These are phyloP conservation scores for Pseudocercospora musae DNA, from an alignment of 2,329 filamentous ascomycete species.

Conservation along the genomic window DNA sequence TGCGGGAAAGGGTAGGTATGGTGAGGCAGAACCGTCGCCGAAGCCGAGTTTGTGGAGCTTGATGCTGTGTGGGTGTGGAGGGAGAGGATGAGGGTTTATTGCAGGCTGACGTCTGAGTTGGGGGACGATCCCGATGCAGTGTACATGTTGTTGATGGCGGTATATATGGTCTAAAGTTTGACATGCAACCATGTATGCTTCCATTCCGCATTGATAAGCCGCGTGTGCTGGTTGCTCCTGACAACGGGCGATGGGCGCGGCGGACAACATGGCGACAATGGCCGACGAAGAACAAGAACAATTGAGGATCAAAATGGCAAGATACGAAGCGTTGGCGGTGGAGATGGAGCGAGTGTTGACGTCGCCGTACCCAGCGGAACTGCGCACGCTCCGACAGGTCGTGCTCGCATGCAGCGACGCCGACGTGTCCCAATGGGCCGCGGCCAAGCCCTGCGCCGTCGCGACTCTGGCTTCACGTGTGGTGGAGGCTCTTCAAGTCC, in stretches of 20 bases:
- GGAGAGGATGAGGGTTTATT: slow-evolving; percentile 13
- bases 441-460: slow-evolving; percentile 50
- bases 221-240: not conserved
- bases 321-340: slow-evolving; percentile 18
- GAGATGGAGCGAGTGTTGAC: slow-evolving; percentile 32
- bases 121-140: too few relatives aligned
- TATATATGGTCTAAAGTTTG: not conserved
- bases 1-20: not conserved
- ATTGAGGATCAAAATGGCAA: slow-evolving; percentile 9
- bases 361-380: slow-evolving; percentile 33
- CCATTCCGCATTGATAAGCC: slow-evolving; percentile 39
- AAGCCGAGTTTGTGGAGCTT: slow-evolving; percentile 3
- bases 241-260: not conserved
- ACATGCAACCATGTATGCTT: not conserved
- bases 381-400: slow-evolving; percentile 17
- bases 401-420: slow-evolving; percentile 28
- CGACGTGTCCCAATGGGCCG: slow-evolving; percentile 46
- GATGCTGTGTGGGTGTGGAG: slow-evolving; percentile 20
- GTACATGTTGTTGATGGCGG: not conserved
- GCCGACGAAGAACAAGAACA: not conserved
- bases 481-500: slow-evolving; percentile 50
- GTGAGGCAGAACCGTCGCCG: not conserved
- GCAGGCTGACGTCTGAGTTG: too few relatives aligned
- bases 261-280: not conserved
- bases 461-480: slow-evolving; percentile 44